These are phyloP conservation scores for Nothopassalora personata DNA, from an alignment of 2,329 filamentous ascomycete genomes.

Conservation along the genomic window DNA sequence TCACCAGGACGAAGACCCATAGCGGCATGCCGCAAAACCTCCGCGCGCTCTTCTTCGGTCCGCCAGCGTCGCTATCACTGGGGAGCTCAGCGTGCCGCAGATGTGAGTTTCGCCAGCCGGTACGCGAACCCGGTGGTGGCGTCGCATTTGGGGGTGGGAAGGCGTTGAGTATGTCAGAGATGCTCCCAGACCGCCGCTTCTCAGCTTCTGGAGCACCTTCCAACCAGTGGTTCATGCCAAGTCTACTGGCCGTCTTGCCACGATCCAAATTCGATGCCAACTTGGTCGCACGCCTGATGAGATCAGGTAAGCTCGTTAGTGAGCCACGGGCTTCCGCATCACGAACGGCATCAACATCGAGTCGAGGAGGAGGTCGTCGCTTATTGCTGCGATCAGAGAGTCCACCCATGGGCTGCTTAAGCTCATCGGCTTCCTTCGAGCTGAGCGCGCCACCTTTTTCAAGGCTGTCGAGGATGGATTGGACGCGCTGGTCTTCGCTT, in stretches of 20 bases:
- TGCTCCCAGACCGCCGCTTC: constrained; percentile 46
- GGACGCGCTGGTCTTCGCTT: constrained; percentile 23
- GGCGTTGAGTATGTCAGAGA: constrained; percentile 60
- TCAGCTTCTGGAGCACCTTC: constrained; percentile 28
- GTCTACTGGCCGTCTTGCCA: constrained; percentile 61
- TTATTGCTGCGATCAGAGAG: constrained; percentile 40
- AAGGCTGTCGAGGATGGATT: constrained; percentile 26
- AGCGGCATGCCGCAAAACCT: constrained; percentile 79
- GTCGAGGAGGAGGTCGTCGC: constrained; percentile 60
- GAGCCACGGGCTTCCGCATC: constrained; percentile 80
- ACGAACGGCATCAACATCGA: constrained; percentile 77
- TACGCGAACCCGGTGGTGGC: constrained; percentile 20
- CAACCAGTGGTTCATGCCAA: constrained; percentile 47
- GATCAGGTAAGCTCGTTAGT: constrained; percentile 82
- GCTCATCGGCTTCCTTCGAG: constrained; percentile 29
- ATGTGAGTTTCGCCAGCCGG: constrained; percentile 8
- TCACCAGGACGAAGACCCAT: constrained; percentile 66
- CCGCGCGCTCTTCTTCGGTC: constrained; percentile 38
- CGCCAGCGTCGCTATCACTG: constrained; percentile 28
- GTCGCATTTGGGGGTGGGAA: constrained; percentile 55
- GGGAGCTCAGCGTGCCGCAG: constrained; percentile 22
- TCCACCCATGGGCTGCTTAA: constrained; percentile 27
- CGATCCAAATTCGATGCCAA: constrained; percentile 83
- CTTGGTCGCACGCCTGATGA: constrained; percentile 82
- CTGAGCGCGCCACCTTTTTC: constrained; percentile 33